Evolutionary conservation across 177 flowering plant species (phyloP), one percentile per base, ranked within the genome.

Genomic region (Tripterygium wilfordii): DNA sequence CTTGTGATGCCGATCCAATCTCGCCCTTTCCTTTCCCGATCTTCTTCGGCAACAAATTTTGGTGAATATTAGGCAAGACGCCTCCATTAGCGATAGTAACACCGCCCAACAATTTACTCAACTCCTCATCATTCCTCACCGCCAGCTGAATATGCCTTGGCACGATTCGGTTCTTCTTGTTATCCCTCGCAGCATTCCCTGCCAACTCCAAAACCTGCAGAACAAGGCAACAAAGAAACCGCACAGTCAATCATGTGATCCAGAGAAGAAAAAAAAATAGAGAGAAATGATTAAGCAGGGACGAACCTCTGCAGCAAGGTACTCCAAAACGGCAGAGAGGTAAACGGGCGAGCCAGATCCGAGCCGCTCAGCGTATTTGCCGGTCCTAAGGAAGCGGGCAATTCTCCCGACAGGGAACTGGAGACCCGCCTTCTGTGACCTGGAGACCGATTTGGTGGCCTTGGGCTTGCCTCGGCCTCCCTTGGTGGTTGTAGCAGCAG

Each of bases 61-160:
- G 82, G 33, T 76, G 76, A 49, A 78, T 78, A 32, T 72, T 79
- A 0, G 79, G 77, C 62, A 76, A 36, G n/a, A 79, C 81, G 6
- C 77, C 81, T 4, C 77, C 77, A 31, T 73, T 73, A 0, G 85
- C 71, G 22, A 79, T 76, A 1, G 79, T 78, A 8, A 78, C 84
- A 12, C 58, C 17, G 1, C 84, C 79, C 62, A 79, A 35, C 23
- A 79, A 69, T 68, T 74, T 79, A 52, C 82, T 74, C 51, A 79
- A 41, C 57, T 79, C 85, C 43, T 79, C 79, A 20, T 79, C 85
- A 14, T 79, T 79, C 55, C 79, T 64, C 49, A 79, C 85, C 1
- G 85, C 85, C 8, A 79, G 60, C 53, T 79, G 85, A 36, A 79
- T 76, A 24, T 79, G 85, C 72, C 82, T 64, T 1, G 85, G 85